Percentiles rank a stretch among this genome's conserved stretches.
These are phyloP conservation scores for Waltergamsia citrina DNA, from an alignment of 2,329 filamentous ascomycete genomes.

Conservation along the genomic window DNA sequence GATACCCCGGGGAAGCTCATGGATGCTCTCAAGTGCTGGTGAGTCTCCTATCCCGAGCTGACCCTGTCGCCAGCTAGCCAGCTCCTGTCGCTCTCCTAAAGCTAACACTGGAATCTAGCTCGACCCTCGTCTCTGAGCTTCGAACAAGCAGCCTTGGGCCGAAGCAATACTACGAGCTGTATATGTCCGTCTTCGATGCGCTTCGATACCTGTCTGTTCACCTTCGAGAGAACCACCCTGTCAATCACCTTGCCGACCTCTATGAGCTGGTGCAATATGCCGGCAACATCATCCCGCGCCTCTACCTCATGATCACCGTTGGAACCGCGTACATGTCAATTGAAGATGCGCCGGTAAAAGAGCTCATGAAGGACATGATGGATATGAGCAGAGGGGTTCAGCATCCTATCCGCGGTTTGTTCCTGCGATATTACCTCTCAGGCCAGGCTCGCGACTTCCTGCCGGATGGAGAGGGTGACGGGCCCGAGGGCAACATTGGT, in stretches of 20 bases:
- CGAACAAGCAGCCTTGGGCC: slow-evolving; percentile 95
- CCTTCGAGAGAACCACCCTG: slow-evolving; percentile 92
- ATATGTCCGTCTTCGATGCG: slow-evolving; percentile 98
- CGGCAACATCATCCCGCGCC: slow-evolving; percentile 89
- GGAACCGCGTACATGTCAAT: slow-evolving; percentile 99
- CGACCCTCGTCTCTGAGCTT: slow-evolving; percentile 94
- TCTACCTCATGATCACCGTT: slow-evolving; percentile 99
- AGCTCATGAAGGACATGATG: slow-evolving; percentile 99
- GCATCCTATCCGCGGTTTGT: slow-evolving; percentile 89
- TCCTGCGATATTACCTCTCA: slow-evolving; percentile 91
- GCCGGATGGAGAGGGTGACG: slow-evolving; percentile 73
- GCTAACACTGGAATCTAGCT: slow-evolving; percentile 47
- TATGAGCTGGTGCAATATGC: slow-evolving; percentile 98
- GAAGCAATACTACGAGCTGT: slow-evolving; percentile 99
- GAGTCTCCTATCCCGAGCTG: slow-evolving; percentile 27
- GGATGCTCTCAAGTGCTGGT: slow-evolving; percentile 99
- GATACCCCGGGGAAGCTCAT: slow-evolving; percentile 98
- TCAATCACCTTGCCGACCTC: slow-evolving; percentile 94
- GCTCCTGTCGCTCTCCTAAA: too few relatives aligned
- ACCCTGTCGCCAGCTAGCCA: slow-evolving; percentile 2
- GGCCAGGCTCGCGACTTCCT: slow-evolving; percentile 88
- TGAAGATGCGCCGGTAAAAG: slow-evolving; percentile 95
- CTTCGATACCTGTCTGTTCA: slow-evolving; percentile 93
- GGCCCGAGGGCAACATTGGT: slow-evolving; percentile 88
- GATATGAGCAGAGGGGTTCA: slow-evolving; percentile 98